These are phyloP conservation scores for Ceratobasidium sp. DNA, from an alignment of 1,284 basidiomycete species.

Conservation along the genomic window DNA sequence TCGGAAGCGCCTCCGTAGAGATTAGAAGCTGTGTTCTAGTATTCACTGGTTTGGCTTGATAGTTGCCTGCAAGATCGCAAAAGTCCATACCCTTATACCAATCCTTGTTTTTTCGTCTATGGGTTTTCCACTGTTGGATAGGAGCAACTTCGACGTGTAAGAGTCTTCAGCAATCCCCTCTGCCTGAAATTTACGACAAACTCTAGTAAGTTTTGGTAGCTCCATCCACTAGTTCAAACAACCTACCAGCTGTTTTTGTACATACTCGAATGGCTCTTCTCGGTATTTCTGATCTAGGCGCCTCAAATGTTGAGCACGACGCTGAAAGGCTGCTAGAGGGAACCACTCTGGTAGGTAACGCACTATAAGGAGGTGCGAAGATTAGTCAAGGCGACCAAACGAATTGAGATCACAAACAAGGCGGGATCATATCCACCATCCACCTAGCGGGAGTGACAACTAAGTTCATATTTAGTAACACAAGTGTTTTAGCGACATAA, in stretches of 20 bases:
- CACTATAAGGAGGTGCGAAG: slow-evolving; percentile 47
- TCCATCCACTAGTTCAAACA: not conserved
- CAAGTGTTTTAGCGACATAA: not conserved
- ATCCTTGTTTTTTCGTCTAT: too few relatives aligned
- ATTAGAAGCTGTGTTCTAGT: too few relatives aligned
- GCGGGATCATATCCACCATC: slow-evolving; percentile 11
- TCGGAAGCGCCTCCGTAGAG: too few relatives aligned
- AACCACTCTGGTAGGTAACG: slow-evolving; percentile 55
- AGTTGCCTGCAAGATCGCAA: too few relatives aligned
- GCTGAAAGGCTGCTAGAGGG: slow-evolving; percentile 54
- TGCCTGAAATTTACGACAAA: too few relatives aligned
- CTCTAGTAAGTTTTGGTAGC: too few relatives aligned
- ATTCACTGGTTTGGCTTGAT: too few relatives aligned
- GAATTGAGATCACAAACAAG: not conserved
- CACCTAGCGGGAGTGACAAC: not conserved
- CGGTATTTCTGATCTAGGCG: slow-evolving; percentile 37
- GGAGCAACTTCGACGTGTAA: too few relatives aligned
- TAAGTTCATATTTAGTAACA: not conserved
- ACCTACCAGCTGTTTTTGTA: slow-evolving; percentile 53
- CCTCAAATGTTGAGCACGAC: not conserved
- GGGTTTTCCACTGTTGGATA: too few relatives aligned
- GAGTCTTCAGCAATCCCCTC: too few relatives aligned
- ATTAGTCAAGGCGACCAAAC: not conserved
- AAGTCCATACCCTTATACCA: too few relatives aligned
- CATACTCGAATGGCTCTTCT: slow-evolving; percentile 53